Conservation (phyloP, 352 stramenopile genomes). For the Aphanomyces euteiches region DNA sequence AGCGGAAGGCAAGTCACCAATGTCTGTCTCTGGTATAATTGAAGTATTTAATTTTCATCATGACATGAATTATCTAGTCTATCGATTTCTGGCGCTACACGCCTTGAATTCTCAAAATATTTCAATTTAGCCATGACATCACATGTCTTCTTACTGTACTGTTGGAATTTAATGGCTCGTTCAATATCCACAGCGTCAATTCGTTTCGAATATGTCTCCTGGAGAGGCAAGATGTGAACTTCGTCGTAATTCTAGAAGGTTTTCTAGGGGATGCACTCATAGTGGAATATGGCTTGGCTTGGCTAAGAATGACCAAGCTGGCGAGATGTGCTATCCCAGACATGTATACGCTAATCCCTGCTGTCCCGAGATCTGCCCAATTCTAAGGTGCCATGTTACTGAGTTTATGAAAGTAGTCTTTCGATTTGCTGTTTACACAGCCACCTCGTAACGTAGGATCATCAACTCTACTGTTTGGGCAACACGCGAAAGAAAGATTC, state of each 20-base stretch:
- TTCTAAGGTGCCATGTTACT: not conserved
- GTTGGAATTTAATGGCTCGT: slow-evolving; percentile 7
- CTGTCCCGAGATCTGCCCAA: slow-evolving; percentile 3
- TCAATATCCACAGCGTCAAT: not conserved
- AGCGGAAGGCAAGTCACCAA: slow-evolving; percentile 7
- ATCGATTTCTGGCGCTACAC: not conserved
- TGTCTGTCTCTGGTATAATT: slow-evolving; percentile 5
- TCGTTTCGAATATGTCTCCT: not conserved
- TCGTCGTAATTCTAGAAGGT: not conserved
- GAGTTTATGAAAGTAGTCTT: not conserved
- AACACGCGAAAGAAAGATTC: not conserved
- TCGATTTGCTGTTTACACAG: slow-evolving; percentile 1
- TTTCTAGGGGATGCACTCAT: not conserved
- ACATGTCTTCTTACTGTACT: not conserved
- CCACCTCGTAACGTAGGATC: not conserved
- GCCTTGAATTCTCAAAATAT: not conserved
- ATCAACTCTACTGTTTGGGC: not conserved
- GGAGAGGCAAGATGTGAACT: not conserved
- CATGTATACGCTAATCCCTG: slow-evolving; percentile 1
- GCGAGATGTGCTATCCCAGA: slow-evolving; percentile 1
- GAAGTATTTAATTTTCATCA: not conserved
- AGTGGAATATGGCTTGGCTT: not conserved
- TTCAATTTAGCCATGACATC: not conserved
- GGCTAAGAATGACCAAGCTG: not conserved
- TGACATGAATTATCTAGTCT: not conserved